These are phyloP conservation scores for Cladosporium sp. DNA, from an alignment of 2,329 filamentous ascomycete genomes.

Conservation along the genomic window DNA sequence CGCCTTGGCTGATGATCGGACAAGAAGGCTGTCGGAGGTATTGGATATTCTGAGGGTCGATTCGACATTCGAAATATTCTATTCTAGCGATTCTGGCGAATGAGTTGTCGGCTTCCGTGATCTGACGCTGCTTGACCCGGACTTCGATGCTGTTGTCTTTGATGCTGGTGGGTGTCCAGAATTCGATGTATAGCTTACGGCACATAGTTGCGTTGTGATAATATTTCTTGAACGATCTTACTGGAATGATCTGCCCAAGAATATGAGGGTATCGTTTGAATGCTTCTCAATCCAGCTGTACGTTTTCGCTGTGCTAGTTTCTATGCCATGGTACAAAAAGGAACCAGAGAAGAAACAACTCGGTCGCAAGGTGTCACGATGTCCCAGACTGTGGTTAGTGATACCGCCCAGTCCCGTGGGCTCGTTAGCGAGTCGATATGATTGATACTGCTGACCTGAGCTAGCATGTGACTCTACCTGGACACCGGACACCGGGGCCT, in stretches of 20 bases:
- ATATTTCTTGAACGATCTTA: background rate
- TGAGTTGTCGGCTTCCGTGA: background rate
- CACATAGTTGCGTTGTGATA: background rate
- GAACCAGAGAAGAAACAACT: background rate
- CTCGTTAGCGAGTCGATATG: background rate
- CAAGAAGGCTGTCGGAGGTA: background rate
- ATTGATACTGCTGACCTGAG: background rate
- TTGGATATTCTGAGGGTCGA: background rate
- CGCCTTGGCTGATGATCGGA: background rate
- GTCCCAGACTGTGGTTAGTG: background rate
- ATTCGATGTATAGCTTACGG: background rate
- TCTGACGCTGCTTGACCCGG: background rate
- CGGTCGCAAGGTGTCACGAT: background rate
- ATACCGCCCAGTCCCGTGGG: background rate
- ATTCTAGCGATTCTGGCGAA: background rate
- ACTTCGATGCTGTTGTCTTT: background rate
- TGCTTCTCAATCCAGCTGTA: background rate
- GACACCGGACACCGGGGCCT: background rate
- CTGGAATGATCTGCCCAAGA: background rate
- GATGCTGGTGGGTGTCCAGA: constrained; percentile 8
- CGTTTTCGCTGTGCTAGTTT: background rate
- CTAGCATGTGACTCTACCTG: background rate
- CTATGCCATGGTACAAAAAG: background rate
- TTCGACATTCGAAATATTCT: background rate
- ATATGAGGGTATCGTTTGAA: background rate